Evolutionary conservation across 75 land plant genomes (phyloP), one percentile per base, ranked within the genome.

Genomic region (Chamaecyparis obtusa): DNA sequence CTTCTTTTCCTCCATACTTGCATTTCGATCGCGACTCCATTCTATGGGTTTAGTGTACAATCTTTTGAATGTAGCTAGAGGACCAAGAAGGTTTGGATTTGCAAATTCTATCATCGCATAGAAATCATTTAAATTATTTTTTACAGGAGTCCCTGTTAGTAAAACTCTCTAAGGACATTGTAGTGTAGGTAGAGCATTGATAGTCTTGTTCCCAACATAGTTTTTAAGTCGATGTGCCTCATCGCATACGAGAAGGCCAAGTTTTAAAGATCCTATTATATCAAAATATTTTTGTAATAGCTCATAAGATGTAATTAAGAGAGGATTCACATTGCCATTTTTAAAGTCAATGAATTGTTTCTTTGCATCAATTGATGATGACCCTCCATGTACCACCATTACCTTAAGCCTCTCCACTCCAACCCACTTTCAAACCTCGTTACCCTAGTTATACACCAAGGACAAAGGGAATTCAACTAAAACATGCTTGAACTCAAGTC

Each of bases 191-290:
- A 91, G 87, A 37, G 92, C 88, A 83, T 87, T 87, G 56, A 91
- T 91, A 48, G 92, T 91, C 56, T 91, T 91, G 91, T 90, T 91
- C 55, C 92, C 92, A 3, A 88, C 86, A 86, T 91, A 89, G 71
- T 90, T 91, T 84, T 91, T 91, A 43, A 91, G 92, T 67, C 92
- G 89, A 51, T 91, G 92, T 32, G 92, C 92, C 84, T 91, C 92
- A 64, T 91, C 92, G 75, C 92, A 91, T 46, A 91, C 87, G 41
- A 91, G 91, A 67, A 91, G 92, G 43, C 85, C 92, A 30, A 89
- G 91, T 76, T 90, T 90, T 36, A 91, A 17, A 83, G 92, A 90
- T 76, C 76, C 92, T 36, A 91, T 80, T 54, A 86, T 8, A 46
- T 90, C 89, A 27, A 83, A 32, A 83, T 91, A 88, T 49, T 88